Evolutionary conservation across 1,284 basidiomycete species (phyloP).

Genomic region (Pyrrhoderma noxium): DNA sequence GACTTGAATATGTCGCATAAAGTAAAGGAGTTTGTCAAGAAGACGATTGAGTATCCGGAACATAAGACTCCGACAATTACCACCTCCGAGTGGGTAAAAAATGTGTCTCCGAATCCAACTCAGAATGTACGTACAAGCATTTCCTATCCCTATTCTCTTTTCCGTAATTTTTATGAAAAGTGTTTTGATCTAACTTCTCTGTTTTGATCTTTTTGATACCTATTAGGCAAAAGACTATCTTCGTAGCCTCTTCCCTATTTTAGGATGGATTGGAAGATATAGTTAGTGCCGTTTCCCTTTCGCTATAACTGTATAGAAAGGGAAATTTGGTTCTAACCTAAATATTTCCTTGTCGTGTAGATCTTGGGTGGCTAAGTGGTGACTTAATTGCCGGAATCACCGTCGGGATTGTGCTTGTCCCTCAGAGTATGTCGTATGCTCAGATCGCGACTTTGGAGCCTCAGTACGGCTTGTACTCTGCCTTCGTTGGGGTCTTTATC

Average conservation of each 20-base stretch:
- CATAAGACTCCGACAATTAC: constrained; percentile 50
- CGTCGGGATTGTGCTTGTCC: constrained; percentile 87
- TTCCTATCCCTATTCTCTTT: constrained; percentile 10
- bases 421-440: constrained; percentile 83
- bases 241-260: constrained; percentile 71
- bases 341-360: constrained; percentile 28
- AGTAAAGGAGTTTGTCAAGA: constrained; percentile 49
- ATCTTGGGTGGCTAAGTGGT: constrained; percentile 66
- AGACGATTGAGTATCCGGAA: constrained; percentile 54
- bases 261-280: constrained; percentile 79
- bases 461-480: constrained; percentile 93
- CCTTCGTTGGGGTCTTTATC: constrained; percentile 81
- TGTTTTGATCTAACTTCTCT: no score
- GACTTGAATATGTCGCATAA: constrained; percentile 30
- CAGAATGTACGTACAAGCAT: constrained; percentile 35
- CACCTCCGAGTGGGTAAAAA: constrained; percentile 44
- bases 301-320: not conserved
- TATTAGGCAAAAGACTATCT: constrained; percentile 61
- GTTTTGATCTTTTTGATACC: no score
- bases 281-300: constrained; percentile 41
- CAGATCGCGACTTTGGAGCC: constrained; percentile 80
- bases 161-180: no score
- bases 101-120: constrained; percentile 36
- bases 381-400: constrained; percentile 88
- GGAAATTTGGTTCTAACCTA: not conserved